These are phyloP conservation scores for Triticum urartu DNA, from an alignment of 176 grass and related monocot species.

Conservation along the genomic window DNA sequence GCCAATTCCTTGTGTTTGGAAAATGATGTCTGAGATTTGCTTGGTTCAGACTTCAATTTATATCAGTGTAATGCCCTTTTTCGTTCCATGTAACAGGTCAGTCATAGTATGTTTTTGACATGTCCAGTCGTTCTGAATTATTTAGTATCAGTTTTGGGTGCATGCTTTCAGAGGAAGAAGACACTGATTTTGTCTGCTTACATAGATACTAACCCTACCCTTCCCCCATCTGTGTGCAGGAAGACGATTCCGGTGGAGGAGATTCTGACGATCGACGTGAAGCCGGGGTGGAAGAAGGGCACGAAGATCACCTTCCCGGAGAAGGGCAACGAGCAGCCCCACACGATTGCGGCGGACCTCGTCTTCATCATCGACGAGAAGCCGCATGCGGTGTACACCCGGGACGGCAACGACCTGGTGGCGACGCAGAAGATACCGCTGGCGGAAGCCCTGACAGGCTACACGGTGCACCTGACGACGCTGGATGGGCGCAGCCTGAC, in stretches of 20 bases:
- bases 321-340: constrained; percentile 68
- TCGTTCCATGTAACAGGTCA: too few species aligned
- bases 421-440: constrained; percentile 70
- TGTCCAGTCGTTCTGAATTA: background rate
- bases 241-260: constrained; percentile 53
- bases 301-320: constrained; percentile 97
- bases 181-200: background rate
- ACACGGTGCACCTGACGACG: constrained; percentile 57
- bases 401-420: constrained; percentile 87
- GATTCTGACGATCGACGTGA: constrained; percentile 87
- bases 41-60: background rate
- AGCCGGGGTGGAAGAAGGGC: constrained; percentile 97
- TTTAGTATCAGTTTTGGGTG: background rate
- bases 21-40: background rate
- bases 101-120: too few species aligned
- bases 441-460: constrained; percentile 61
- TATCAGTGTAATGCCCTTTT: too few species aligned
- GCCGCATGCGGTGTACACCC: constrained; percentile 82
- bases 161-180: background rate
- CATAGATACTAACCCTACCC: background rate
- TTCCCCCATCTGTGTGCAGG: background rate
- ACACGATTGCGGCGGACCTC: constrained; percentile 61
- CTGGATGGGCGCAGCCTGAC: constrained; percentile 78
- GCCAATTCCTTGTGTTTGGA: background rate
- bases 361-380: constrained; percentile 97